Evolutionary conservation across 768 basidiomycete species (phyloP).

Genomic region (Collybia sp.): DNA sequence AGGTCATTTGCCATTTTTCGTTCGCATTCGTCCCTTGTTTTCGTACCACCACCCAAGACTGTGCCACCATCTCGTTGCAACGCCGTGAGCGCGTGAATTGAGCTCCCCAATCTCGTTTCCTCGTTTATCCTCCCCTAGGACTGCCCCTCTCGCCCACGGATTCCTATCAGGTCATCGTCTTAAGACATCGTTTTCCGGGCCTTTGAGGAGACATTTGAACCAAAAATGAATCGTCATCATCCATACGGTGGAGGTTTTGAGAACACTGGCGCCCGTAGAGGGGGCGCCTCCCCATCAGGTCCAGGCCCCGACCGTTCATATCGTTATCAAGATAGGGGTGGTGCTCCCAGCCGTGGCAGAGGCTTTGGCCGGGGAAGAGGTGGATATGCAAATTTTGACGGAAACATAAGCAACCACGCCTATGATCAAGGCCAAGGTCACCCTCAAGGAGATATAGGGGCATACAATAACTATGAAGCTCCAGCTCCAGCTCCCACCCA

Average conservation of each 20-base stretch:
- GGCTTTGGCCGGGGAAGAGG: conserved; percentile 48
- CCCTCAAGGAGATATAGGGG: conserved; percentile 53
- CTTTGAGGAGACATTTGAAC: conserved; percentile 11
- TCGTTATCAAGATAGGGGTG: conserved; percentile 56
- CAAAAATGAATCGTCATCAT: conserved; percentile 83
- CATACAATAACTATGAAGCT: conserved; percentile 69
- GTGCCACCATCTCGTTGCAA: conserved; percentile 11
- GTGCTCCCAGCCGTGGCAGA: conserved; percentile 41
- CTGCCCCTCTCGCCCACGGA: conserved; percentile 13
- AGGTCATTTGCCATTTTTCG: conserved; percentile 8
- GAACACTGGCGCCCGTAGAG: conserved; percentile 44
- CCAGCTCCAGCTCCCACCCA: conserved; percentile 41
- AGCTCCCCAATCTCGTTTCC: conserved; percentile 17
- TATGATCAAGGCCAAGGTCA: conserved; percentile 67
- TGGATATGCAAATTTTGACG: conserved; percentile 52
- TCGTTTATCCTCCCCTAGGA: conserved; percentile 1
- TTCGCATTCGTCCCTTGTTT: conserved; percentile 13
- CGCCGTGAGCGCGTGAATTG: conserved; percentile 21
- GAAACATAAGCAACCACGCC: conserved; percentile 42
- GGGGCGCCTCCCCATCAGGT: conserved; percentile 53
- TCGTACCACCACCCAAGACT: conserved; percentile 31
- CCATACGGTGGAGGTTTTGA: conserved; percentile 76
- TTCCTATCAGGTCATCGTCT: too few relatives aligned
- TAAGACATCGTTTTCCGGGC: conserved; percentile 2
- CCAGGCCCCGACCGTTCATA: conserved; percentile 74